Base-by-base conservation (phyloP, 2,329 filamentous ascomycete species). In the Calonectria pseudoreteaudii region DNA sequence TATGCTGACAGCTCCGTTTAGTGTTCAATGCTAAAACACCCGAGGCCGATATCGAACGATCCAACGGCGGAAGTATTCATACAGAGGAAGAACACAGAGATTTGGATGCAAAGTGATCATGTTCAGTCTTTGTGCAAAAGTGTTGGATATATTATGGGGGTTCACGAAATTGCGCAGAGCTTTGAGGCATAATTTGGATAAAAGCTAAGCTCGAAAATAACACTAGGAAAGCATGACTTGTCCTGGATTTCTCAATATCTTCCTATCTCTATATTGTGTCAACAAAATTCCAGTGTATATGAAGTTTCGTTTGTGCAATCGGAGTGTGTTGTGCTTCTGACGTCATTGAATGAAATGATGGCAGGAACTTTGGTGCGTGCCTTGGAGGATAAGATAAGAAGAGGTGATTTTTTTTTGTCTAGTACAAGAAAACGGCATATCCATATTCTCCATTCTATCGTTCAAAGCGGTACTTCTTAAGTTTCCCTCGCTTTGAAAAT, bases 21-120 rank as follows among this genome's bases (percentile, higher is more conserved):
- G 78, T 80, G 53, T 80, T 80, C 56, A 79, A 79, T 28, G 73
- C 78, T 23, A 75, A 75, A 49, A 72, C 71, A 14, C 71, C 67
- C 28, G 74, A 70, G 9, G 70, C 72, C 26, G 77, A 77, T 23
- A 56, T 76, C 13, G 58, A 76, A 69, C n/a, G 50, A 26, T 53
- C 52, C 41, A 71, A 68, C 13, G 34, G 56, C 26, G 56, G 56
- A 62, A 62, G 56, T 14, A 62, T 73, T 5, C 66, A 72, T 23
- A 50, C 30, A n/a, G 70, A 75, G 18, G 52, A 75, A 28, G 52
- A 50, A 16, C 73, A 70, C 10, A 41, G 56, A 23, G 66, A 52
- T 2, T 31, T 69, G 23, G 50, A 66, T 28, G 23, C 53, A 3
- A 50, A 73, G 18, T 47, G 47, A n/a, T 72, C 34, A 56, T n/a